phyloP scores from a whole-genome alignment of 768 basidiomycete species.

The Stropharia rugosoannulata region DNA sequence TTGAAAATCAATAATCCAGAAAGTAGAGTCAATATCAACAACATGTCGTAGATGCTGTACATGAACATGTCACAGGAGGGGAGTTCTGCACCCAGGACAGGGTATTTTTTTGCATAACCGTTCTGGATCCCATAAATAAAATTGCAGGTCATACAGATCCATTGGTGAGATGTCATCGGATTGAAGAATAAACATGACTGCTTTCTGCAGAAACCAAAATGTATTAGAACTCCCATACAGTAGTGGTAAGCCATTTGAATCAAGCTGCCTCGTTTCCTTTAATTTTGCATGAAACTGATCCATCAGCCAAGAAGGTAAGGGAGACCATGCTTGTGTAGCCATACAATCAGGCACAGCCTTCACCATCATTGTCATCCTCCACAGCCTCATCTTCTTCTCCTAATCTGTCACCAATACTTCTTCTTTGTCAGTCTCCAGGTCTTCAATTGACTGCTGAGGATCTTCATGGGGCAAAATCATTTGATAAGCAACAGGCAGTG shows the following conservation, averaged over 20 bases:
- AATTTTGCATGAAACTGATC: constrained; percentile 2
- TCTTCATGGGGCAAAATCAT: constrained; percentile 8
- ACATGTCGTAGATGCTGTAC: constrained; percentile 10
- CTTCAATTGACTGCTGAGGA: neutral
- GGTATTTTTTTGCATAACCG: constrained; percentile 1
- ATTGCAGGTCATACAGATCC: constrained; percentile 2
- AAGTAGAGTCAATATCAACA: constrained; percentile 14
- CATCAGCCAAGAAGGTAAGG: constrained; percentile 6
- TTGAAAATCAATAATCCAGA: constrained; percentile 23
- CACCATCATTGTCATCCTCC: constrained; percentile 3
- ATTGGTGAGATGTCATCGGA: neutral
- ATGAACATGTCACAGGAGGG: constrained; percentile 3
- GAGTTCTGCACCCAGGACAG: constrained; percentile 4
- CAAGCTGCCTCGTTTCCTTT: neutral
- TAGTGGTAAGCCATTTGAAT: constrained; percentile 4
- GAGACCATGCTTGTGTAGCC: neutral
- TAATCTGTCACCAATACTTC: neutral
- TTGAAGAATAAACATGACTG: constrained; percentile 9
- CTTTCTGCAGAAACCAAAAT: constrained; percentile 8
- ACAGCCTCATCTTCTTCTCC: constrained; percentile 5
- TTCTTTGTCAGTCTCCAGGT: neutral
- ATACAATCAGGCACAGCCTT: neutral
- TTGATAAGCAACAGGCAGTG: neutral
- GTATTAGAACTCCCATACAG: constrained; percentile 8
- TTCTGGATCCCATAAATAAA: constrained; percentile 13